Percentiles rank a stretch among this genome's conserved stretches.
Conservation (phyloP, 1,284 basidiomycete genomes). For the Cutaneotrichosporon sp. region DNA sequence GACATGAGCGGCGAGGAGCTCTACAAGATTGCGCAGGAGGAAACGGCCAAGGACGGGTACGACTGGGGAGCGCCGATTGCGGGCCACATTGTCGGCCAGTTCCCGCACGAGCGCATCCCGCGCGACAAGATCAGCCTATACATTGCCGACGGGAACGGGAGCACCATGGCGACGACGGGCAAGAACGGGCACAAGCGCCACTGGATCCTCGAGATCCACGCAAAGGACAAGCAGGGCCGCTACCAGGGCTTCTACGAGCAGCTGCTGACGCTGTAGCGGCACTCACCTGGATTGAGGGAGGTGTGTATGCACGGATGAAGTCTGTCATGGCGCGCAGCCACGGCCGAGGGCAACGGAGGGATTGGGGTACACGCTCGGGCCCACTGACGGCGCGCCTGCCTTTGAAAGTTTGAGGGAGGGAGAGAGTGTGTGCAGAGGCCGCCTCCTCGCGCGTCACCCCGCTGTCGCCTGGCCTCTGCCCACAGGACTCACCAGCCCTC, state of each 20-base stretch:
- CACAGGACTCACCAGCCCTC: not conserved
- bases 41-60: constrained; percentile 10
- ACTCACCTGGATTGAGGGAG: not conserved
- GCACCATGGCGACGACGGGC: constrained; percentile 12
- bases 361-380: not conserved
- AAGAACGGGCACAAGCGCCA: constrained; percentile 20
- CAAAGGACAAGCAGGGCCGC: constrained; percentile 11
- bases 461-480: not conserved
- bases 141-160: constrained; percentile 16
- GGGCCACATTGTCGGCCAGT: constrained; percentile 20
- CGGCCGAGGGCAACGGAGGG: not conserved
- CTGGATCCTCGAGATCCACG: constrained; percentile 26
- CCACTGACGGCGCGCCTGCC: not conserved
- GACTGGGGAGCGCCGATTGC: constrained; percentile 22
- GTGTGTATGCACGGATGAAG: not conserved
- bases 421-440: not conserved
- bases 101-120: constrained; percentile 28
- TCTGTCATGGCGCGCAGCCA: not conserved
- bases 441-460: not conserved
- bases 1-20: constrained; percentile 24
- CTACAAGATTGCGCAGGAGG: constrained; percentile 11
- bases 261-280: constrained; percentile 12
- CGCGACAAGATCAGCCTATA: constrained; percentile 25
- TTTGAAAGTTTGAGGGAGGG: not conserved
- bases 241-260: constrained; percentile 27